Evolutionary conservation across 148 eudicot genomes (phyloP).

Genomic region (Nepenthes gracilis): DNA sequence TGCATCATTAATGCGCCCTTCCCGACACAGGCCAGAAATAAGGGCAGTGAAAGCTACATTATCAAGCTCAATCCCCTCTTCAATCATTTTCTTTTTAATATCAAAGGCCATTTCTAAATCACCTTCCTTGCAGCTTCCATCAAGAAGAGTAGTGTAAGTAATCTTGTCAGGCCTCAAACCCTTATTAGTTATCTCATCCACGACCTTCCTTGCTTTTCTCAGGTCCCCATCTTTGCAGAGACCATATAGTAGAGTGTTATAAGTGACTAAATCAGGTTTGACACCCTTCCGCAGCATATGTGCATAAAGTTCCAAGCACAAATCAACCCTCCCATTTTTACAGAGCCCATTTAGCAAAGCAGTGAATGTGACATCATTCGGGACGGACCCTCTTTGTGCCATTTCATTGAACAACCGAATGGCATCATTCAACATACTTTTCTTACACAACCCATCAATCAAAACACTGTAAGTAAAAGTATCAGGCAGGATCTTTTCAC

Average conservation of each 20-base stretch:
- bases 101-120: conserved; percentile 47
- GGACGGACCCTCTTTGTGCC: conserved; percentile 40
- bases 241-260: conserved; percentile 51
- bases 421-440: conserved; percentile 41
- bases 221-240: conserved; percentile 50
- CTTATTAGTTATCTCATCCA: conserved; percentile 32
- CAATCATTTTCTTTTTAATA: conserved; percentile 30
- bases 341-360: conserved; percentile 58
- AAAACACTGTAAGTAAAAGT: conserved; percentile 51
- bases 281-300: conserved; percentile 48
- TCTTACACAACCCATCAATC: conserved; percentile 51
- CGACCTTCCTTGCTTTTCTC: conserved; percentile 29
- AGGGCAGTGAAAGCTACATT: conserved; percentile 69
- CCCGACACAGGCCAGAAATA: conserved; percentile 56
- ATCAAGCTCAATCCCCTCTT: conserved; percentile 40
- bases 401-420: conserved; percentile 39
- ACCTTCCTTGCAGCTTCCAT: conserved; percentile 69
- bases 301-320: conserved; percentile 39
- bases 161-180: conserved; percentile 63
- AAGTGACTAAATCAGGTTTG: conserved; percentile 47
- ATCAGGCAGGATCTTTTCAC: conserved; percentile 36
- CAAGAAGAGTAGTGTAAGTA: conserved; percentile 66
- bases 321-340: conserved; percentile 29
- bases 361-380: conserved; percentile 55
- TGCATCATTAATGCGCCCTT: conserved; percentile 39